These are phyloP conservation scores for Achaetomiella virescens DNA, from an alignment of 495 filamentous ascomycete species.

Conservation along the genomic window DNA sequence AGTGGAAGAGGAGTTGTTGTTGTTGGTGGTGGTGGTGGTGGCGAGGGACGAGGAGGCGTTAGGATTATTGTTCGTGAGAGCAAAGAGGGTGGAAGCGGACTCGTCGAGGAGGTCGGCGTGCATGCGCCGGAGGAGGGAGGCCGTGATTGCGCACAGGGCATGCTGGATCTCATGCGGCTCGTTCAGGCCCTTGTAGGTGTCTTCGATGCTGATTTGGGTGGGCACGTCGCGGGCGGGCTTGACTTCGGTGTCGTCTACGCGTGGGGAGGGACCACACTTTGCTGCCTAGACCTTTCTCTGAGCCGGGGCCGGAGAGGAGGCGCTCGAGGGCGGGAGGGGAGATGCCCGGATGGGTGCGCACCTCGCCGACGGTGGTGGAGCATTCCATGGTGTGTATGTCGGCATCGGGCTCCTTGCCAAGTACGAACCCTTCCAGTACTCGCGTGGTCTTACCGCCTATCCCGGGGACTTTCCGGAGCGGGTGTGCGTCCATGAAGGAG, in stretches of 20 bases:
- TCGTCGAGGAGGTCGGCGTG: constrained; percentile 61
- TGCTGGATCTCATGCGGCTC: constrained; percentile 50
- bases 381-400: constrained; percentile 35
- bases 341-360: constrained; percentile 56
- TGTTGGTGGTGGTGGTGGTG: too few species aligned
- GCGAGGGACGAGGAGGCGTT: too few species aligned
- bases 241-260: constrained; percentile 61
- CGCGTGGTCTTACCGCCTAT: constrained; percentile 76
- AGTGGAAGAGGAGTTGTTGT: too few species aligned
- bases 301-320: constrained; percentile 62
- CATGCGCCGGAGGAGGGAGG: constrained; percentile 73
- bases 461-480: constrained; percentile 77
- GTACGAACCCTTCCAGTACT: constrained; percentile 57
- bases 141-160: constrained; percentile 57
- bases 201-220: constrained; percentile 89
- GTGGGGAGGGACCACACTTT: constrained; percentile 55
- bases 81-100: too few species aligned
- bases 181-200: constrained; percentile 67
- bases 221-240: constrained; percentile 65
- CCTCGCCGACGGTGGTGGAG: constrained; percentile 57
- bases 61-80: too few species aligned
- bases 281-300: constrained; percentile 59
- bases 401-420: constrained; percentile 34
- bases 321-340: constrained; percentile 53
- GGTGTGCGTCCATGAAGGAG: constrained; percentile 66